Evolutionary conservation across 2,329 filamentous ascomycete species (phyloP).

Genomic region (Botryosphaeria agaves): DNA sequence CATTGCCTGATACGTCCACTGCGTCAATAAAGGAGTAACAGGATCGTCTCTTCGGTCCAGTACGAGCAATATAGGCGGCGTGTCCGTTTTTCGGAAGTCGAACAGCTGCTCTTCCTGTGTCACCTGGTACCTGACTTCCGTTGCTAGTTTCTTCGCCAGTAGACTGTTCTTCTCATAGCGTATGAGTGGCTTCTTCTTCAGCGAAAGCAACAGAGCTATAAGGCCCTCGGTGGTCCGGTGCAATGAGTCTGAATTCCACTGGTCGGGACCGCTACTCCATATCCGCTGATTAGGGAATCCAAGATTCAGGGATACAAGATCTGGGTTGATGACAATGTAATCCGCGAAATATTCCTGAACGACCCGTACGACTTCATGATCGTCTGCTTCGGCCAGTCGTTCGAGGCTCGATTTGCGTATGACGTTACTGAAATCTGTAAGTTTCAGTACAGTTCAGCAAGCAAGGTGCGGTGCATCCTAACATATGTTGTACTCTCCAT

Average conservation of each 20-base stretch:
- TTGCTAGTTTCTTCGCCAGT: conserved; percentile 80
- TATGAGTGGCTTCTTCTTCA: conserved; percentile 95
- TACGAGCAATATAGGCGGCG: conserved; percentile 78
- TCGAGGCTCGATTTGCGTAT: conserved; percentile 93
- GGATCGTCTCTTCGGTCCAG: conserved; percentile 88
- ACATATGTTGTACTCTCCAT: conserved; percentile 90
- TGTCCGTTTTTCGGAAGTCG: conserved; percentile 89
- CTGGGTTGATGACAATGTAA: conserved; percentile 86
- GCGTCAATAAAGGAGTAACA: conserved; percentile 80
- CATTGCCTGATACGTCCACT: conserved; percentile 99
- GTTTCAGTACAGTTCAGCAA: conserved; percentile 7
- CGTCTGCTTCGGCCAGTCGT: conserved; percentile 85
- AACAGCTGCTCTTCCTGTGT: conserved; percentile 94
- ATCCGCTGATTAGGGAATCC: conserved; percentile 55
- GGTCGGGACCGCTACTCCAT: conserved; percentile 67
- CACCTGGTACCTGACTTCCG: conserved; percentile 80
- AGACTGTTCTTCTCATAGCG: conserved; percentile 84
- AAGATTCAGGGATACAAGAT: conserved; percentile 70
- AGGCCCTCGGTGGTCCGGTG: conserved; percentile 77
- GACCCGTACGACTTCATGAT: conserved; percentile 86
- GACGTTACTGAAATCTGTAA: conserved; percentile 76
- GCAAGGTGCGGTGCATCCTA: conserved; percentile 6
- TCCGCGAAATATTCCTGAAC: conserved; percentile 96
- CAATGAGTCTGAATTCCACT: conserved; percentile 80
- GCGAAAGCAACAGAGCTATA: conserved; percentile 63